These are phyloP conservation scores for Crotalaria pallida DNA, from an alignment of 306 rosid genomes.

Conservation along the genomic window DNA sequence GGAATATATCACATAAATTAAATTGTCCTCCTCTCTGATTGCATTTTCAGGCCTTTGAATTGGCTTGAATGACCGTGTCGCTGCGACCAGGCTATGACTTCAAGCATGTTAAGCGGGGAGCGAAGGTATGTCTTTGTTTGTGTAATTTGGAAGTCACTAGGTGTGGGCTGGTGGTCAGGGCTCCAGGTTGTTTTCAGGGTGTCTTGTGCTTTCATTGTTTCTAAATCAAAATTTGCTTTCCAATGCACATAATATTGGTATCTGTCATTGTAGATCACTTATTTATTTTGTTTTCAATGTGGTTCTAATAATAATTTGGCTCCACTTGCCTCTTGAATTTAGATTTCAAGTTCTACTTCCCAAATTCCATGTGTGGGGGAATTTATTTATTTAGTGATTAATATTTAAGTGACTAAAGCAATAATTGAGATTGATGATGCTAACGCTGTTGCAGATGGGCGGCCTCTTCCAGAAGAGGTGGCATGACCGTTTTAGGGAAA, in stretches of 20 bases:
- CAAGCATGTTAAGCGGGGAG: conserved; percentile 82
- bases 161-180: not conserved
- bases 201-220: not conserved
- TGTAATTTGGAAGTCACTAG: not conserved
- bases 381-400: not conserved
- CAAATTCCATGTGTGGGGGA: not conserved
- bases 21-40: not conserved
- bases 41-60: conserved; percentile 40
- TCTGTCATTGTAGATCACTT: not conserved
- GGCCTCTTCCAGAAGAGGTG: conserved; percentile 75
- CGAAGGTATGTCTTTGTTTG: conserved; percentile 54
- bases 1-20: not conserved
- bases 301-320: not conserved
- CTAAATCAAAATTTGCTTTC: conserved; percentile 5
- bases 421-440: conserved; percentile 14
- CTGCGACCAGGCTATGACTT: conserved; percentile 52
- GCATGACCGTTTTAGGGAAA: conserved; percentile 92
- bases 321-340: not conserved
- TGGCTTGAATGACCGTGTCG: conserved; percentile 73
- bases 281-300: not conserved
- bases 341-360: not conserved
- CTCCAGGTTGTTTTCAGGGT: not conserved
- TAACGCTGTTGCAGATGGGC: conserved; percentile 53
- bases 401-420: not conserved
- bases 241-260: not conserved